Evolutionary conservation across 768 basidiomycete genomes (phyloP).

Genomic region (Daedaleopsis sinensis): DNA sequence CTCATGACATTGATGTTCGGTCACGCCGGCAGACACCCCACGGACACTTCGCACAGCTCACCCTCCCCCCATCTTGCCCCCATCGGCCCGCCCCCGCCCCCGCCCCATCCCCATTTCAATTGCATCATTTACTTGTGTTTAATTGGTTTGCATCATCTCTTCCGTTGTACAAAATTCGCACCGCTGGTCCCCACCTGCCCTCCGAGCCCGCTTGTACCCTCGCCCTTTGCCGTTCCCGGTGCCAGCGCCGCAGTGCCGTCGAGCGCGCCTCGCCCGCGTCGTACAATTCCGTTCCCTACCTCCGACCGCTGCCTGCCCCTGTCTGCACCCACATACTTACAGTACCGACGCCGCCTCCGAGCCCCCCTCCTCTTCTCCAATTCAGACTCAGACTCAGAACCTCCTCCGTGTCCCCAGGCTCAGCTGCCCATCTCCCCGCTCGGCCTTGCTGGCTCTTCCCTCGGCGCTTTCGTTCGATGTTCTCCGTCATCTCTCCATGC

Average conservation of each 20-base stretch:
- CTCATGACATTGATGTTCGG: conserved; percentile 36
- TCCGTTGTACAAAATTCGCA: conserved; percentile 8
- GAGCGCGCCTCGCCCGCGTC: conserved; percentile 4
- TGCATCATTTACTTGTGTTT: not conserved
- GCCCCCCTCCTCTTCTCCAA: no score
- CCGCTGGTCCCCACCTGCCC: not conserved
- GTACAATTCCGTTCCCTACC: conserved; percentile 12
- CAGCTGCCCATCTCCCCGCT: not conserved
- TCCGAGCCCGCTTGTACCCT: not conserved
- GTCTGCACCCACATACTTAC: not conserved
- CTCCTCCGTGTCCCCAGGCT: not conserved
- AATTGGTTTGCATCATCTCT: not conserved
- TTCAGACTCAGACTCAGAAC: not conserved
- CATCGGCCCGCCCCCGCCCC: not conserved
- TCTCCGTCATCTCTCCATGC: conserved; percentile 1
- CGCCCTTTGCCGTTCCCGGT: not conserved
- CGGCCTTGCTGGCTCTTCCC: conserved; percentile 7
- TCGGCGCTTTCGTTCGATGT: conserved; percentile 12
- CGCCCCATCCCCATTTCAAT: not conserved
- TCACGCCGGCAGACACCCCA: not conserved
- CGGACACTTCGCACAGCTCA: not conserved
- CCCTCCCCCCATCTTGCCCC: not conserved
- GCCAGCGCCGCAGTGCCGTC: not conserved
- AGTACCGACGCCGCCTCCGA: no score
- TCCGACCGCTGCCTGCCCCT: not conserved